A percentile compares a stretch with the other conserved stretches of the same genome.
These are phyloP conservation scores for Neckera pumila DNA, from an alignment of 225 moss, liverwort and hornwort species.

Conservation along the genomic window DNA sequence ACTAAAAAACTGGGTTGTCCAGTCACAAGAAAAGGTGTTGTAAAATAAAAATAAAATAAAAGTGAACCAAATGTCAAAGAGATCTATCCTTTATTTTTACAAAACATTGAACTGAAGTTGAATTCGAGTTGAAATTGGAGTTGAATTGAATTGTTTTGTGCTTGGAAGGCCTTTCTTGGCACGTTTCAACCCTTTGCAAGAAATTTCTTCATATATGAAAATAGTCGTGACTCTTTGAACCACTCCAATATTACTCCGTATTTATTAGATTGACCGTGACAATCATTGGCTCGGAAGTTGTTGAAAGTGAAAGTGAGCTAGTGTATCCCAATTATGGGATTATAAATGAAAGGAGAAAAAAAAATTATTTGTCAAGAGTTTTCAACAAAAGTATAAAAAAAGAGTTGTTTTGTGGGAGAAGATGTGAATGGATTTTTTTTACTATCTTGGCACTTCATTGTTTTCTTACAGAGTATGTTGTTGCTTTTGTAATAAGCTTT, in stretches of 20 bases:
- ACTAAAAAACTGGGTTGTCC: not conserved
- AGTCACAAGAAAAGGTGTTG: not conserved
- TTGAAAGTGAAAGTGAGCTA: not conserved
- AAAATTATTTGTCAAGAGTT: fast-evolving
- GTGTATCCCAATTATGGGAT: no score
- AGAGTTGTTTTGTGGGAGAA: fast-evolving
- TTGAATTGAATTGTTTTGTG: not conserved
- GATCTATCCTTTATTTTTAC: not conserved
- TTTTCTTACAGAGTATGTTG: fast-evolving
- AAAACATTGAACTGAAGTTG: not conserved
- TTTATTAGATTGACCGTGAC: fast-evolving
- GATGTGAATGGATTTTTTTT: not conserved
- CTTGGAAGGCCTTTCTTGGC: not conserved
- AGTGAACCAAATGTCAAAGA: not conserved
- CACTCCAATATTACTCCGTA: no score
- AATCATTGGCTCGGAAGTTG: no score
- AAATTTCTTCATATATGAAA: not conserved
- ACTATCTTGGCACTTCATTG: no score
- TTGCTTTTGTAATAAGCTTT: not conserved
- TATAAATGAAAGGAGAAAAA: no score
- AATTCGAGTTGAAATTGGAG: not conserved
- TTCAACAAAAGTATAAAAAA: no score
- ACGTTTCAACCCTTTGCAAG: not conserved
- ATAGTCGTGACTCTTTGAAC: not conserved
- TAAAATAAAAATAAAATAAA: not conserved